Percentiles rank a stretch among this genome's conserved stretches.
Evolutionary conservation across 2,329 filamentous ascomycete genomes (phyloP).

Genomic region (Cladorrhinum sp.): DNA sequence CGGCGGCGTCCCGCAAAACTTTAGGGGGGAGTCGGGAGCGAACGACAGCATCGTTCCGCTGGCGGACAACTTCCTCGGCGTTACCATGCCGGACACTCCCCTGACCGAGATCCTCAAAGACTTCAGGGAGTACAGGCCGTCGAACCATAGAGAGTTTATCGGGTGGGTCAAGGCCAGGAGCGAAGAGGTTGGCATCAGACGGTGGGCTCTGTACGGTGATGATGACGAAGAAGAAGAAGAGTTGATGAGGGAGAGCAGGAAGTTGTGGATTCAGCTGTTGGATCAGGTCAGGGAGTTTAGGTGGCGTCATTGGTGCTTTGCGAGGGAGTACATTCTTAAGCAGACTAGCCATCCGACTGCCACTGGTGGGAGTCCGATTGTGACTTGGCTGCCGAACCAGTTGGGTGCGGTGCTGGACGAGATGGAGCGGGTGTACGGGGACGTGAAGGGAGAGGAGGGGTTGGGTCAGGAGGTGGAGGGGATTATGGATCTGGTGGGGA

Average conservation of each 20-base stretch:
- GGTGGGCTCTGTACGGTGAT: slow-evolving; percentile 88
- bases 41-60: slow-evolving; percentile 94
- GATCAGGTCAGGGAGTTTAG: slow-evolving; percentile 78
- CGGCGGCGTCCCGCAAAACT: slow-evolving; percentile 66
- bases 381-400: slow-evolving; percentile 83
- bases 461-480: slow-evolving; percentile 9
- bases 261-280: slow-evolving; percentile 62
- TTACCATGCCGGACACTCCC: slow-evolving; percentile 84
- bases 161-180: slow-evolving; percentile 60
- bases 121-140: slow-evolving; percentile 85
- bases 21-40: slow-evolving; percentile 89
- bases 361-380: slow-evolving; percentile 77
- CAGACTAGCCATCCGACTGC: slow-evolving; percentile 72
- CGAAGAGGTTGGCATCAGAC: slow-evolving; percentile 65
- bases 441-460: slow-evolving; percentile 12
- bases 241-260: slow-evolving; percentile 78
- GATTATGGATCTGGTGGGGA: slow-evolving; percentile 16
- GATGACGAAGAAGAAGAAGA: slow-evolving; percentile 92
- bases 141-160: slow-evolving; percentile 84
- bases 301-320: slow-evolving; percentile 85
- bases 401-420: slow-evolving; percentile 69
- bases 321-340: slow-evolving; percentile 79
- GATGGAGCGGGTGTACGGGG: slow-evolving; percentile 56
- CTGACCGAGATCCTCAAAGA: slow-evolving; percentile 84
- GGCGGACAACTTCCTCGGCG: slow-evolving; percentile 80